A percentile compares a stretch with the other conserved stretches of the same genome.
phyloP scores from a whole-genome alignment of 305 asterid species.

The Solanum hybrid region DNA sequence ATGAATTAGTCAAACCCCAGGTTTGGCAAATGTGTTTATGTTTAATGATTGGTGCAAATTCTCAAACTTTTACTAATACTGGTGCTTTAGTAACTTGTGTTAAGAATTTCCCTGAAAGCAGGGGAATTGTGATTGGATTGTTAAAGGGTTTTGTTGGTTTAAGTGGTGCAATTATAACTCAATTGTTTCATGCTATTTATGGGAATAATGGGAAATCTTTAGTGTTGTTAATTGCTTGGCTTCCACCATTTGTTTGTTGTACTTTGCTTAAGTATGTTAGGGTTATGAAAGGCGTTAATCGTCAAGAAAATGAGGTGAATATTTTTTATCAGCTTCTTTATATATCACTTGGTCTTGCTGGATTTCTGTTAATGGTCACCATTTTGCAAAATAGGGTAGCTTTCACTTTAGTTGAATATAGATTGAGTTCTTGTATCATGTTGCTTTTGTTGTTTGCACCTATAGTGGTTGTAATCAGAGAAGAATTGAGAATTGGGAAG shows the following conservation, averaged over 20 bases:
- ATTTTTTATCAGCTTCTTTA: constrained; percentile 16
- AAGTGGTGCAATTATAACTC: constrained; percentile 13
- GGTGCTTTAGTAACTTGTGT: constrained; percentile 6
- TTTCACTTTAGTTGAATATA: constrained; percentile 17
- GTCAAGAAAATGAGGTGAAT: constrained; percentile 2
- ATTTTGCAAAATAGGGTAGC: constrained; percentile 10
- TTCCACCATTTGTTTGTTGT: constrained; percentile 4
- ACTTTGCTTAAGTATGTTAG: background rate
- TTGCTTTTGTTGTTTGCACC: constrained; percentile 12
- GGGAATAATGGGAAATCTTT: constrained; percentile 2
- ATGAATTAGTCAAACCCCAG: constrained; percentile 5
- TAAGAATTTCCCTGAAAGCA: constrained; percentile 6
- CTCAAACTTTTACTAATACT: constrained; percentile 8
- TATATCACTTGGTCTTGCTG: constrained; percentile 18
- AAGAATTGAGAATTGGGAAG: constrained; percentile 19
- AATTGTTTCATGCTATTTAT: constrained; percentile 4
- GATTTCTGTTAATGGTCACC: constrained; percentile 15
- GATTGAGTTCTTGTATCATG: constrained; percentile 15
- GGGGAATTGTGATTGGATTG: constrained; percentile 9
- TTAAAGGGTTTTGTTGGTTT: constrained; percentile 9
- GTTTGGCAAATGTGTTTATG: constrained; percentile 18
- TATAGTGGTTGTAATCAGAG: constrained; percentile 10
- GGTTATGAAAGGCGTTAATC: background rate
- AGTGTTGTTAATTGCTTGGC: constrained; percentile 7
- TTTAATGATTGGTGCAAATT: constrained; percentile 11